Evolutionary conservation across 2,329 filamentous ascomycete genomes (phyloP).

Genomic region (Aschersonia sp.): DNA sequence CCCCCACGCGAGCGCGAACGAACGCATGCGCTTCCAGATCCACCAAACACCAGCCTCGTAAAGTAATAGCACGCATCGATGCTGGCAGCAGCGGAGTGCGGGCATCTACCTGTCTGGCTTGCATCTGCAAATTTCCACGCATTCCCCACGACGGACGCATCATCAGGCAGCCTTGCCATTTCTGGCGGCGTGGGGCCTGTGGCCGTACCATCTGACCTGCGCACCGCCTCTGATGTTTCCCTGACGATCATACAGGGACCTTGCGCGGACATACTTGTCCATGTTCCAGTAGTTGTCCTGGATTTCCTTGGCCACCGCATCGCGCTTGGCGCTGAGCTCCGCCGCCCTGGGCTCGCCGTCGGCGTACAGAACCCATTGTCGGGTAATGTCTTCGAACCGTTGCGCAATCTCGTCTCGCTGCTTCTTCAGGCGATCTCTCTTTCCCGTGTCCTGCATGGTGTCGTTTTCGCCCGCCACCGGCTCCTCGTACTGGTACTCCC

Average conservation of each 20-base stretch:
- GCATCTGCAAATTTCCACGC: too few relatives aligned
- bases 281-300: constrained; percentile 53
- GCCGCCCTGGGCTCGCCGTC: constrained; percentile 7
- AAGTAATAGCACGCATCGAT: too few relatives aligned
- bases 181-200: neutral
- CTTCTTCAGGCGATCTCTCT: constrained; percentile 30
- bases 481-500: constrained; percentile 51
- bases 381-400: constrained; percentile 41
- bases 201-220: constrained; percentile 1
- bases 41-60: too few relatives aligned
- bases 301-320: constrained; percentile 33
- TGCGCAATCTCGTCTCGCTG: constrained; percentile 37
- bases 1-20: too few relatives aligned
- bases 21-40: too few relatives aligned
- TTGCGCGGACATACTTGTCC: constrained; percentile 51
- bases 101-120: too few relatives aligned
- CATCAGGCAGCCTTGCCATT: neutral
- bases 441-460: constrained; percentile 28
- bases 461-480: constrained; percentile 44
- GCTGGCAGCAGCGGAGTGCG: too few relatives aligned
- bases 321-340: constrained; percentile 20
- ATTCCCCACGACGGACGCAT: too few relatives aligned
- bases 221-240: constrained; percentile 1
- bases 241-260: constrained; percentile 44
- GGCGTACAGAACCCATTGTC: constrained; percentile 38